Conservation (phyloP, 2,329 filamentous ascomycete genomes). For the Fusarium temperatum region DNA sequence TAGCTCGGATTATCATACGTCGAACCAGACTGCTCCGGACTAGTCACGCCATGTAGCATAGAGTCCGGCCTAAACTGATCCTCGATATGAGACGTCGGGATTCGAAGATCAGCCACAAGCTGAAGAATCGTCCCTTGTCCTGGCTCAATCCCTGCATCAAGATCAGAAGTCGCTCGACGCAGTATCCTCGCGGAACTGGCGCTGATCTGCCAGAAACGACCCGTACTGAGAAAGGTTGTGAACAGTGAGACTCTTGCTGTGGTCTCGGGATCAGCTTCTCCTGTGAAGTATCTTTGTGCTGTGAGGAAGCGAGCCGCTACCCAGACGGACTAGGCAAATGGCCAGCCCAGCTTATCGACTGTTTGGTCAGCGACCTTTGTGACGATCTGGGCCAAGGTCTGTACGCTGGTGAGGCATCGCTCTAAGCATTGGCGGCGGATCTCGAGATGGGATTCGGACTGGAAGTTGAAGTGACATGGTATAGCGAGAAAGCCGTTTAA, state of each 20-base stretch:
- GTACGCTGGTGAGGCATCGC: background rate
- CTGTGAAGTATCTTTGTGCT: too few species aligned
- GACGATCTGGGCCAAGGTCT: background rate
- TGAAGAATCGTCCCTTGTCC: background rate
- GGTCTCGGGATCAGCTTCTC: rapidly evolving
- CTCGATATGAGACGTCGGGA: background rate
- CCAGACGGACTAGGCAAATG: background rate
- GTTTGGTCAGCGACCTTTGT: background rate
- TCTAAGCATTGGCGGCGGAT: background rate
- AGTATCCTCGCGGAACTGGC: background rate
- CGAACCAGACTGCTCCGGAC: background rate
- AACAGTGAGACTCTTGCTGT: background rate
- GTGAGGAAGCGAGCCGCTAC: background rate
- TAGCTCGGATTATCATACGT: background rate
- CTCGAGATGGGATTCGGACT: background rate
- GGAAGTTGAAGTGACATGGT: background rate
- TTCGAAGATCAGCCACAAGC: background rate
- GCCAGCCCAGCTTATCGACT: background rate
- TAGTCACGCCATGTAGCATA: background rate
- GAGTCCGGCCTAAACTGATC: background rate
- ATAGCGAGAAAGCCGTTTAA: background rate
- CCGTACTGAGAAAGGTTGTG: background rate
- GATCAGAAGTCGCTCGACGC: background rate
- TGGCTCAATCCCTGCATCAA: rapidly evolving
- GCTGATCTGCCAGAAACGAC: background rate